phyloP scores from a whole-genome alignment of 768 basidiomycete species.

The Galerina marginata region DNA sequence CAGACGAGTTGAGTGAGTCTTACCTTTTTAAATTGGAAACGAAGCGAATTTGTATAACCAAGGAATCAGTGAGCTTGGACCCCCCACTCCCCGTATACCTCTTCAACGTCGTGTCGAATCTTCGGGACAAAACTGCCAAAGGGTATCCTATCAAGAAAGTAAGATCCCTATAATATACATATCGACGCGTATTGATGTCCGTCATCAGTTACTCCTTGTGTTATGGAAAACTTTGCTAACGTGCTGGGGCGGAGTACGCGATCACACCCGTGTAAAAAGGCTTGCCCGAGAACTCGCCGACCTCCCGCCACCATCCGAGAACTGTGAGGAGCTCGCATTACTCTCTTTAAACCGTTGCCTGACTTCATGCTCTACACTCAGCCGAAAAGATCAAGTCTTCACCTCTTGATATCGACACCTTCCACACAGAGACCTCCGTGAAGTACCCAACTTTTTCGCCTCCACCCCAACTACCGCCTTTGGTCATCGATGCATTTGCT shows the following conservation, averaged over 20 bases:
- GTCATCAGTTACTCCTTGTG: constrained; percentile 79
- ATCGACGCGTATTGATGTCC: neutral
- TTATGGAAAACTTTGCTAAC: constrained; percentile 94
- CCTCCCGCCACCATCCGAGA: constrained; percentile 61
- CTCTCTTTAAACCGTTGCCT: neutral
- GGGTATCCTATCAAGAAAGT: constrained; percentile 99
- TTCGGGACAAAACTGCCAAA: constrained; percentile 92
- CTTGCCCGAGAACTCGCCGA: constrained; percentile 86
- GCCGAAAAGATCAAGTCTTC: constrained; percentile 83
- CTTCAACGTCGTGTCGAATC: constrained; percentile 86
- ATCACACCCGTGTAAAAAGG: constrained; percentile 81
- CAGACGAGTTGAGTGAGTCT: constrained; percentile 91
- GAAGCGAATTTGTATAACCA: neutral
- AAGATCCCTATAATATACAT: constrained; percentile 15
- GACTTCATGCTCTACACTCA: constrained; percentile 24
- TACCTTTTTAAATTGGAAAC: neutral
- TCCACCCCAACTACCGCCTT: constrained; percentile 48
- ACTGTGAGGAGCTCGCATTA: constrained; percentile 30
- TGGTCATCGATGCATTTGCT: constrained; percentile 38
- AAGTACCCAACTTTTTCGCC: constrained; percentile 96
- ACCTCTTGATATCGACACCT: constrained; percentile 88
- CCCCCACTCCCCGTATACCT: constrained; percentile 93
- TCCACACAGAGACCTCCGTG: constrained; percentile 87
- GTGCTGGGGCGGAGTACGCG: constrained; percentile 92
- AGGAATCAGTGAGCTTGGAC: constrained; percentile 82